These are phyloP conservation scores for Metschnikowia corniflorae DNA, from an alignment of 805 yeast species.

Conservation along the genomic window DNA sequence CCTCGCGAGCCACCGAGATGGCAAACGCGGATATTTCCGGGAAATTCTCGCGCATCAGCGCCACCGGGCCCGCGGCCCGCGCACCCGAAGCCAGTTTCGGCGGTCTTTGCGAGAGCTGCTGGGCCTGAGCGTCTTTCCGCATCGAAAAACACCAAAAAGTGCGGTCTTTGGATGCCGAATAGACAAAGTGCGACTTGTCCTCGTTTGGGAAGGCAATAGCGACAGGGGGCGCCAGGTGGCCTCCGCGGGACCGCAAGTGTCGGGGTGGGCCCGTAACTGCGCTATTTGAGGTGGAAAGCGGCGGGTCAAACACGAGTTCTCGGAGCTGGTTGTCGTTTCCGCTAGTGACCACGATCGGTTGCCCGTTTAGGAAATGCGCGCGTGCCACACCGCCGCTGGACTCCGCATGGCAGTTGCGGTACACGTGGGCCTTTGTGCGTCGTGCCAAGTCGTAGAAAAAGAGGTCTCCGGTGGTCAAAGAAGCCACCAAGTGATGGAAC, in stretches of 20 bases:
- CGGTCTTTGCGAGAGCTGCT: slow-evolving; percentile 79
- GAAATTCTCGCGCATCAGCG: slow-evolving; percentile 60
- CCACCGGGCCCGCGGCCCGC: slow-evolving; percentile 53
- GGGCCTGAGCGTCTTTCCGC: slow-evolving; percentile 94
- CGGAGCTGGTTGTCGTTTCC: slow-evolving; percentile 90
- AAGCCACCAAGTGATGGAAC: slow-evolving; percentile 74
- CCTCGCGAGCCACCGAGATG: slow-evolving; percentile 69
- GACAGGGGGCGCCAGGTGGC: slow-evolving; percentile 92
- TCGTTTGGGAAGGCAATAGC: slow-evolving; percentile 72
- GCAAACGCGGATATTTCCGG: slow-evolving; percentile 73
- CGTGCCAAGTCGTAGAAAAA: slow-evolving; percentile 79
- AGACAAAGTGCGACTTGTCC: slow-evolving; percentile 70
- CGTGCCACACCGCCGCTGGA: slow-evolving; percentile 72
- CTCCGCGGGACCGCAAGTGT: slow-evolving; percentile 88
- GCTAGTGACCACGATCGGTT: slow-evolving; percentile 81
- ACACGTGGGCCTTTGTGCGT: slow-evolving; percentile 68
- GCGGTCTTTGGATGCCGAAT: slow-evolving; percentile 83
- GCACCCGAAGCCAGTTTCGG: slow-evolving; percentile 31
- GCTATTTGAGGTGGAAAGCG: slow-evolving; percentile 60
- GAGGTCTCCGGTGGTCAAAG: slow-evolving; percentile 75
- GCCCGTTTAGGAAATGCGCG: slow-evolving; percentile 79
- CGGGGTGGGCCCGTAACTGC: slow-evolving; percentile 85
- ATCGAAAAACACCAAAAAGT: slow-evolving; percentile 90
- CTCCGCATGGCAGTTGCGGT: slow-evolving; percentile 71
- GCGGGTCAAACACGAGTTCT: slow-evolving; percentile 92